Base-by-base conservation (phyloP, 768 basidiomycete species). In the Russula emetica region DNA sequence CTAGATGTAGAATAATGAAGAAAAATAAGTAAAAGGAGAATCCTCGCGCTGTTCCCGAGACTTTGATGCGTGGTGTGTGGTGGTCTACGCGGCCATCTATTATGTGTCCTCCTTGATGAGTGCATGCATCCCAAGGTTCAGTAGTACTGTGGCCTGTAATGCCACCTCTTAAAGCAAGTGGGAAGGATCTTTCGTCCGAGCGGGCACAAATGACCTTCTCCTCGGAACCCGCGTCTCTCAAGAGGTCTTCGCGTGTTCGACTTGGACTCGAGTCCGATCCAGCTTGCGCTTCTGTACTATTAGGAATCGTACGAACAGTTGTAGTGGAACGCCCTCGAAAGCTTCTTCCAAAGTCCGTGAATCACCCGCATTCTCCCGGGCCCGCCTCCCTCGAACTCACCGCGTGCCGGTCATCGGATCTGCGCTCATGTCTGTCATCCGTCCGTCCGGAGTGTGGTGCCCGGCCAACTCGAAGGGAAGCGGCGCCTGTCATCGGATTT, bases 161-260 rank as follows among this genome's bases (percentile, higher is more conserved):
- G 36, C 20, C 44, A 28, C 28, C 28, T 32, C 32, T 32, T 32
- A 32, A 34, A 34, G 34, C 10, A 34, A 34, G 34, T 34, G 34
- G 34, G 0, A 42, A 28, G 20, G 16, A 9, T 11, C 11, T 47
- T 13, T 47, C 24, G 14, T 36, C 28, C 42, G 16, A 10, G 1
- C 58, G 58, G 62, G 26, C 45, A 47, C 45, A 3, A 22, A 59
- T 63, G 44, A 7, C 62, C 58, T 54, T 50, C 44, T 59, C 62
- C 58, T 63, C 62, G 62, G 62, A 59, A n/a, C 45, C 32, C 60
- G 24, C 30, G 53, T 53, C 47, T 49, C 22, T 49, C 47, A 18
- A 10, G 13, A 49, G 24, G 14, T 24, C 22, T 47, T 47, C 45
- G 4, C 11, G 24, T 22, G 22, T 47, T 47, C n/a, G 45, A 47